Evolutionary conservation across 2,329 filamentous ascomycete species (phyloP).

Genomic region (Xylaria arbuscula): DNA sequence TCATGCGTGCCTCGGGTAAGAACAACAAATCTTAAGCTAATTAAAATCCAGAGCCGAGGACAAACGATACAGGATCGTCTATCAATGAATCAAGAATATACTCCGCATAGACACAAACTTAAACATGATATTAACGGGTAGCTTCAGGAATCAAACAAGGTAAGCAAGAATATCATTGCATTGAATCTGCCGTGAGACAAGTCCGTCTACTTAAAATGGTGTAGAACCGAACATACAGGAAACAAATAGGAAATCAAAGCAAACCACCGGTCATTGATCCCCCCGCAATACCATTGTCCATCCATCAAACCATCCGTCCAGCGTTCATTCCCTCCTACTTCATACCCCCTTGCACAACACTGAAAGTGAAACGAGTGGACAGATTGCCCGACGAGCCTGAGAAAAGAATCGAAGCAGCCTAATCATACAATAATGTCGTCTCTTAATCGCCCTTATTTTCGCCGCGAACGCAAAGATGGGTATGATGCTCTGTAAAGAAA

Average conservation of each 20-base stretch:
- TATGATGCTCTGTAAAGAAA: slow-evolving; percentile 34
- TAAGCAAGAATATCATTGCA: slow-evolving; percentile 9
- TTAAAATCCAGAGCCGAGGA: no score
- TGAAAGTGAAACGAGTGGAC: slow-evolving; percentile 17
- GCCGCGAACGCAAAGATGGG: slow-evolving; percentile 32
- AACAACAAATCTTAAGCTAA: no score
- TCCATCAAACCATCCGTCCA: slow-evolving; percentile 17
- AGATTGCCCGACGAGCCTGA: slow-evolving; percentile 19
- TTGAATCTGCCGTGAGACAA: slow-evolving; percentile 37
- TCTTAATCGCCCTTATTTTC: slow-evolving; percentile 19
- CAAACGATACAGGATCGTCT: no score
- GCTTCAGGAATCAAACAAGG: background rate
- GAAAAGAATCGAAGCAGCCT: slow-evolving; percentile 21
- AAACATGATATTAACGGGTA: background rate
- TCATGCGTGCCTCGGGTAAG: no score
- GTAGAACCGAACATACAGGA: slow-evolving; percentile 23
- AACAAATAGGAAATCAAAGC: slow-evolving; percentile 19
- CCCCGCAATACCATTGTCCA: slow-evolving; percentile 28
- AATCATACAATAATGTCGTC: slow-evolving; percentile 24
- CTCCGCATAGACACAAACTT: no score
- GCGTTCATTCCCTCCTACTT: slow-evolving; percentile 30
- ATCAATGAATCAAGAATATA: no score
- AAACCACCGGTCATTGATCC: slow-evolving; percentile 15
- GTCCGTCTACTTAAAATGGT: slow-evolving; percentile 34
- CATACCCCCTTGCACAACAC: slow-evolving; percentile 34